These are phyloP conservation scores for Eragrostis nindensis DNA, from an alignment of 176 grass and related monocot genomes.

Conservation along the genomic window DNA sequence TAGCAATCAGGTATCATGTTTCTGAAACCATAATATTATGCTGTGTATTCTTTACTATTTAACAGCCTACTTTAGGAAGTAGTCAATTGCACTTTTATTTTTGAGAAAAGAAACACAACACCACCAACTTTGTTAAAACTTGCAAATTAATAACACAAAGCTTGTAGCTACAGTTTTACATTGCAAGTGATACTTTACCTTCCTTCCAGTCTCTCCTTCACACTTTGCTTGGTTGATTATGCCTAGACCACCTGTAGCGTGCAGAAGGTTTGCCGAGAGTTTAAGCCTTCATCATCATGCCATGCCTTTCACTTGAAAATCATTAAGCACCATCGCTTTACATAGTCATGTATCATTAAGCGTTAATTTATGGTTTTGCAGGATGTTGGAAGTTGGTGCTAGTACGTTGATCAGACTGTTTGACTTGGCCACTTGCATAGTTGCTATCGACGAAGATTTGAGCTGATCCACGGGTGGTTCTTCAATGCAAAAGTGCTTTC, in stretches of 20 bases:
- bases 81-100: constrained; percentile 5
- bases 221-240: constrained; percentile 24
- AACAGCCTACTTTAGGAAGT: background rate
- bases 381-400: constrained; percentile 29
- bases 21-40: constrained; percentile 16
- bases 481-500: constrained; percentile 42
- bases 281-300: constrained; percentile 44
- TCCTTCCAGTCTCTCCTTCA: constrained; percentile 17
- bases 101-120: background rate
- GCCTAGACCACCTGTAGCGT: constrained; percentile 35
- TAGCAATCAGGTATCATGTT: background rate
- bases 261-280: constrained; percentile 46
- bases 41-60: constrained; percentile 2
- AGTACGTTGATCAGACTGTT: constrained; percentile 36
- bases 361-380: constrained; percentile 46
- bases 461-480: constrained; percentile 29
- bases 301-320: constrained; percentile 39
- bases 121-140: background rate
- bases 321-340: constrained; percentile 41
- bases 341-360: constrained; percentile 41
- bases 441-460: constrained; percentile 43
- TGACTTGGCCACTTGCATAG: constrained; percentile 50
- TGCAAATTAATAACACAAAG: background rate
- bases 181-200: constrained; percentile 38
- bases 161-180: background rate